Evolutionary conservation across 164 flowering plant genomes (phyloP).

Genomic region (Houttuynia cordata): DNA sequence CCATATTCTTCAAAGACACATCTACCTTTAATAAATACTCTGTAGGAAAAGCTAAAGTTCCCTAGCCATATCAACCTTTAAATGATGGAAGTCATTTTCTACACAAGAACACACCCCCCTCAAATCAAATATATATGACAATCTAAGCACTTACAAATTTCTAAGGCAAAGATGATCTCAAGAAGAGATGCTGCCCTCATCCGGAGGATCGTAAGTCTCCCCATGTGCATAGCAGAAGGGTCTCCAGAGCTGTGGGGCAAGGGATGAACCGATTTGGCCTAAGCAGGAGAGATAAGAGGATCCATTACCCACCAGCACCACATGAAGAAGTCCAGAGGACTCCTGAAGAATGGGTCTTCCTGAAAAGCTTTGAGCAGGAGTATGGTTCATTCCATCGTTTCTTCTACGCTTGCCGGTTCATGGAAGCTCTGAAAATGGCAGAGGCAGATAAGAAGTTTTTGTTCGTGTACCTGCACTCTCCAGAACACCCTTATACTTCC

Average conservation of each 20-base stretch:
- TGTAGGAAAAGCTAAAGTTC: too few species aligned
- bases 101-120: too few species aligned
- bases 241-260: slow-evolving; percentile 44
- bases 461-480: slow-evolving; percentile 65
- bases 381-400: slow-evolving; percentile 50
- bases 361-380: slow-evolving; percentile 38
- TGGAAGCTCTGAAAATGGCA: slow-evolving; percentile 45
- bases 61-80: too few species aligned
- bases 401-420: slow-evolving; percentile 46
- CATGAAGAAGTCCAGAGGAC: slow-evolving; percentile 13
- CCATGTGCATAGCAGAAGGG: slow-evolving; percentile 37
- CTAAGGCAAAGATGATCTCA: slow-evolving; percentile 1
- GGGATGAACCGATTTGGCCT: slow-evolving; percentile 19
- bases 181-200: slow-evolving; percentile 13
- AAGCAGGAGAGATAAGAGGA: slow-evolving; percentile 17
- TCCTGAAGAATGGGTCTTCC: slow-evolving; percentile 42
- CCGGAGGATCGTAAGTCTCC: slow-evolving; percentile 46
- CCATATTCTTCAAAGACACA: too few species aligned
- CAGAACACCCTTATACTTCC: slow-evolving; percentile 48
- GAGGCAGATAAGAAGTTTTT: slow-evolving; percentile 45
- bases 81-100: too few species aligned
- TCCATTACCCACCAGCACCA: slow-evolving; percentile 14
- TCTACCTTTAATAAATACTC: too few species aligned
- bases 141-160: background rate
- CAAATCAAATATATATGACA: too few species aligned